A percentile compares a stretch with the other conserved stretches of the same genome.
phyloP scores from a whole-genome alignment of 1,139 yeast genomes.

The Diutina catenulata region DNA sequence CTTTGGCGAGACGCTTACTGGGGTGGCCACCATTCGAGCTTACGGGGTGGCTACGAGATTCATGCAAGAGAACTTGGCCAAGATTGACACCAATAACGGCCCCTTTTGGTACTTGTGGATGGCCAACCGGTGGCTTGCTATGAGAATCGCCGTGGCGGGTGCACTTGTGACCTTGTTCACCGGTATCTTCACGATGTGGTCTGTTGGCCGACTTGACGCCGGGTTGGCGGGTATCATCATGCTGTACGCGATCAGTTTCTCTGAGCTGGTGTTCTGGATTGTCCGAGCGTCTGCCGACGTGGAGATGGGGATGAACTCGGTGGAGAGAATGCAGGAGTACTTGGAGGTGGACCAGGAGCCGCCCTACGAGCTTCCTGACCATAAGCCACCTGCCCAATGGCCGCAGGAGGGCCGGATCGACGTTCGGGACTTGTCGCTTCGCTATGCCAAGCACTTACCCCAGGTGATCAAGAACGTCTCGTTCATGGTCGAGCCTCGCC shows the following conservation, averaged over 20 bases:
- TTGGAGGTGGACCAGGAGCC: constrained; percentile 56
- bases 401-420: constrained; percentile 20
- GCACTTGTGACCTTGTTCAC: too few relatives aligned
- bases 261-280: too few relatives aligned
- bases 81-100: constrained; percentile 52
- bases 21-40: constrained; percentile 51
- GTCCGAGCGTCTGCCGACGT: too few relatives aligned
- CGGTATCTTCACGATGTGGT: constrained; percentile 12
- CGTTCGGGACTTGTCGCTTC: constrained; percentile 22
- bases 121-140: constrained; percentile 64
- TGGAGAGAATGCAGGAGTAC: constrained; percentile 59
- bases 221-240: constrained; percentile 67
- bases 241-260: constrained; percentile 65
- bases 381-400: constrained; percentile 18
- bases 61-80: constrained; percentile 39
- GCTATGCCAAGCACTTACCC: constrained; percentile 24
- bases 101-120: constrained; percentile 45
- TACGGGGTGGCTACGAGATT: constrained; percentile 43
- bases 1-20: constrained; percentile 48
- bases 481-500: constrained; percentile 18
- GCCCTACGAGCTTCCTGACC: constrained; percentile 36
- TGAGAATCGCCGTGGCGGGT: constrained; percentile 41
- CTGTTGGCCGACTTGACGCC: constrained; percentile 33
- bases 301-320: constrained; percentile 45
- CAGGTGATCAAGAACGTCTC: constrained; percentile 21